Evolutionary conservation across 495 filamentous ascomycete genomes (phyloP), one percentile per base, ranked within the genome.

Genomic region (Cenococcum geophilum): DNA sequence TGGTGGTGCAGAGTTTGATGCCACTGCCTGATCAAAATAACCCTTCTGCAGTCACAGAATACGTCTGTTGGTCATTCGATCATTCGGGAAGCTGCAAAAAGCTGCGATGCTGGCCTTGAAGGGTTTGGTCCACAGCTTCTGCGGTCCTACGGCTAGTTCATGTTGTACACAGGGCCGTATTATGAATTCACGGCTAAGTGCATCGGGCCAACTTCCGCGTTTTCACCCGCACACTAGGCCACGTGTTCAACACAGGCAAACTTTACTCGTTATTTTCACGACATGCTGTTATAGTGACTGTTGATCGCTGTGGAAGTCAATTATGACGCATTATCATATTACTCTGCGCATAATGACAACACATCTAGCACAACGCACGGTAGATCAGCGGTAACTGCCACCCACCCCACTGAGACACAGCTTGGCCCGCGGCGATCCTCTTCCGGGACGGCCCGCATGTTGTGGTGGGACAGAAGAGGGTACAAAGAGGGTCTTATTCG

Each of bases 171-270:
- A 45, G 14, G 40, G 40, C 11, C 40, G 40, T 14, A 14, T 14
- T 18, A 45, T 18, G 18, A 10, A 32, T 22, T 16, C 18, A 25
- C 22, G 49, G 49, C 20, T 52, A 52, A 8, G 10, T 25, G 49
- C 49, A 25, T 18, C 49, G 3, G 25, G 45, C 10, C 42, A 47
- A 16, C 42, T 1, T 9, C 48, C 23, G 21, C 49, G 23, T 10
- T 18, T 45, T 45, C 18, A 52, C 21, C 49, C 6, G 14, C 49
- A 8, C 6, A 23, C 49, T 20, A 52, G 21, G 49, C 49, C 49
- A 52, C 49, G 49, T 27, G 14, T 52, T 52, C 49, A 32, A 23
- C 49, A 52, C 49, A 52, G 49, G 11, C 40, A 10, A 10, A 45
- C 14, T 10, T 14, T 16, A 18, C 12, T 18, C 12, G 40, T 18